Evolutionary conservation across 2,329 filamentous ascomycete genomes (phyloP), one percentile per base, ranked within the genome.

Genomic region (Aspergillus sp.): DNA sequence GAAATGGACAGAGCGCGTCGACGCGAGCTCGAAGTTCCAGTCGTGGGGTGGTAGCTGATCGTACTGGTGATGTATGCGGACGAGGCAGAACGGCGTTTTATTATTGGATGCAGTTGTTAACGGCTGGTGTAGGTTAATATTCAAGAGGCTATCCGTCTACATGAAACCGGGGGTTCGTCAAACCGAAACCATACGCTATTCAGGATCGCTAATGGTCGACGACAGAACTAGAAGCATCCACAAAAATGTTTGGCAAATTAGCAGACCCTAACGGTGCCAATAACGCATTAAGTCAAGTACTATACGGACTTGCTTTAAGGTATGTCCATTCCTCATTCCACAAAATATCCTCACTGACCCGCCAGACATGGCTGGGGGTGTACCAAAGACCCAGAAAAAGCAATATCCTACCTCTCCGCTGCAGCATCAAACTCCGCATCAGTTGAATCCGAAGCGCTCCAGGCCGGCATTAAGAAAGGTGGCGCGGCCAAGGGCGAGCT

Each of bases 401-500:
- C 89, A 30, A 81, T 97, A 44, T 82, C 79, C 51, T 96, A 90
- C 68, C 82, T 98, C 38, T 88, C 87, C 19, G 82, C 86, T 29
- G 93, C 93, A 42, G 93, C 93, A 4, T 85, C 87, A 40, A 96
- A 95, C 69, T 88, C 89, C 27, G 93, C 91, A 27, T 78, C 81
- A 38, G 81, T 98, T 46, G 93, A 98, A 72, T 80, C 86, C 45
- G 75, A 89, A 58, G 93, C 93, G 29, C 80, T 97, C 26, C 76
- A 85, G 56, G 86, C 90, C 6, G 93, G 91, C 10, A 80, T 94
- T 68, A 93, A 88, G 69, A 94, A 93, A 69, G 93, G 93, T 44
- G 93, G 93, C 50, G 85, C 87, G 9, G 91, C 91, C 40, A 98
- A 97, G 71, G 93, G 93, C 49, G 93, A 98, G 74, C 78, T 98